Evolutionary conservation across 73 alveolate genomes (phyloP).

Genomic region (Paramecium caudatum): DNA sequence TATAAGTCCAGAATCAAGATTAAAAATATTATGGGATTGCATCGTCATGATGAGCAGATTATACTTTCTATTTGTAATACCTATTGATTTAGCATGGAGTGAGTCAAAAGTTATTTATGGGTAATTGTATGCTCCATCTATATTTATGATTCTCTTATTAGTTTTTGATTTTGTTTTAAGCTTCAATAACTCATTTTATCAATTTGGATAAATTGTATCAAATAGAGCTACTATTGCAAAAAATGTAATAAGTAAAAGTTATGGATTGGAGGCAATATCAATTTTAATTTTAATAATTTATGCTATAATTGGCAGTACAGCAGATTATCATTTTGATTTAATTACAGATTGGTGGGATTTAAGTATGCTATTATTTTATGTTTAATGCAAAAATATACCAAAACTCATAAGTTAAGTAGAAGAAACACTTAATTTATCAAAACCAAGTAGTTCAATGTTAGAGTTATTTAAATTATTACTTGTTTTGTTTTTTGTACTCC

Average conservation of each 20-base stretch:
- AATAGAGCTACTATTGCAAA: constrained; percentile 23
- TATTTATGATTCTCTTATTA: not conserved
- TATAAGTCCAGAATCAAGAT: constrained; percentile 59
- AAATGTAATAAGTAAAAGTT: constrained; percentile 21
- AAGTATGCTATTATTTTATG: not conserved
- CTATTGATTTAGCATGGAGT: constrained; percentile 56
- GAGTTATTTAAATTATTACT: constrained; percentile 35
- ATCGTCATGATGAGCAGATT: not conserved
- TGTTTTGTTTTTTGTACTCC: constrained; percentile 45
- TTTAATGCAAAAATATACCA: constrained; percentile 34
- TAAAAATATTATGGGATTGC: constrained; percentile 54
- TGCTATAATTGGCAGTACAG: not conserved
- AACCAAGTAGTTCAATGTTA: constrained; percentile 47
- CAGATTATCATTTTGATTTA: not conserved
- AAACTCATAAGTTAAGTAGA: constrained; percentile 13
- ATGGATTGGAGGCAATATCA: constrained; percentile 40
- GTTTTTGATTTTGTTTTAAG: constrained; percentile 22
- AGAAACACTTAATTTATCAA: constrained; percentile 55
- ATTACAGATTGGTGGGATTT: constrained; percentile 47
- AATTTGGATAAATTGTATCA: constrained; percentile 56
- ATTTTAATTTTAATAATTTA: not conserved
- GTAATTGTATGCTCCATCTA: not conserved
- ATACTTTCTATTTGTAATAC: constrained; percentile 39
- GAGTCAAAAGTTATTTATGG: not conserved
- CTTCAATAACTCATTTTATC: constrained; percentile 43